Percentiles rank a stretch among this genome's conserved stretches.
Conservation (phyloP, 805 yeast genomes). For the Tetrapisispora pingtungensis region DNA sequence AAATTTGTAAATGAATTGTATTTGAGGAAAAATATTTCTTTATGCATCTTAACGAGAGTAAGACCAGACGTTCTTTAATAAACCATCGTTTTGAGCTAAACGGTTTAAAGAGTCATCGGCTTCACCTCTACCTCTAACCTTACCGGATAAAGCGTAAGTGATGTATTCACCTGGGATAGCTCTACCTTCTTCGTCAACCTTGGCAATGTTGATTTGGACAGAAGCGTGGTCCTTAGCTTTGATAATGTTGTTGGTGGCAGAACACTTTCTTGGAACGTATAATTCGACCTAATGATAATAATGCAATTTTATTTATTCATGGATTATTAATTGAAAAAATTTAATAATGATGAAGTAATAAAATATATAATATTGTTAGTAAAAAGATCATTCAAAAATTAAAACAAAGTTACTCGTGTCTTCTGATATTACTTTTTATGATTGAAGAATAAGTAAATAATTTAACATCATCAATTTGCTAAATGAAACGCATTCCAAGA, state of each 20-base stretch:
- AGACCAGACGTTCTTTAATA: conserved; percentile 91
- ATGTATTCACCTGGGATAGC: conserved; percentile 83
- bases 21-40: conserved; percentile 3
- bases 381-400: no score
- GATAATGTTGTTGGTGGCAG: conserved; percentile 99
- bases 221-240: conserved; percentile 99
- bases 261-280: conserved; percentile 99
- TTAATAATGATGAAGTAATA: neutral
- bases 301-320: neutral
- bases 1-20: conserved; percentile 1
- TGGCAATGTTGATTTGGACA: conserved; percentile 97
- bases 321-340: neutral
- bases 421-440: no score
- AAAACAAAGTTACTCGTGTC: no score
- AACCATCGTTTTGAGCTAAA: conserved; percentile 97
- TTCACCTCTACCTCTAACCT: conserved; percentile 98
- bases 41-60: conserved; percentile 65
- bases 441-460: no score
- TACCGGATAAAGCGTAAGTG: conserved; percentile 95
- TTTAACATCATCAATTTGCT: no score
- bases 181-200: conserved; percentile 94
- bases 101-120: conserved; percentile 99
- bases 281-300: conserved; percentile 71
- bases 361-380: neutral
- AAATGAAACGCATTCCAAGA: no score